Conservation (phyloP, 768 basidiomycete genomes). For the Calvatia gigantea region DNA sequence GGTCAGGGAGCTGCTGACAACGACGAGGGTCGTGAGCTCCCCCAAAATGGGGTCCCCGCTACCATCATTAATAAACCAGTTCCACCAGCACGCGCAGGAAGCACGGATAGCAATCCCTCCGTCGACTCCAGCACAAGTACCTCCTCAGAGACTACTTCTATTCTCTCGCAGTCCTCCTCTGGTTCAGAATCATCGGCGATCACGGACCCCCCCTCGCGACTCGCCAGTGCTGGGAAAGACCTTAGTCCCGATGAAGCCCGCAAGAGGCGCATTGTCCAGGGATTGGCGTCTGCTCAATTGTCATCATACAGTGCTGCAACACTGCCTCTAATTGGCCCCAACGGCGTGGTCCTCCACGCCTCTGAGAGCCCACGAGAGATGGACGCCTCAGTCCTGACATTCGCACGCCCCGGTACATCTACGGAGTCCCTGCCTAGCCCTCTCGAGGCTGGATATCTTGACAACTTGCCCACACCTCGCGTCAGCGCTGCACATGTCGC, state of each 20-base stretch:
- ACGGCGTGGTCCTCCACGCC: constrained; percentile 15
- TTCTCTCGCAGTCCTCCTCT: constrained; percentile 37
- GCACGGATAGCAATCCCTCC: constrained; percentile 25
- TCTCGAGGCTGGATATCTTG: constrained; percentile 18
- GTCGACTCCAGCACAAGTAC: constrained; percentile 32
- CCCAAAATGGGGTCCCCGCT: constrained; percentile 23
- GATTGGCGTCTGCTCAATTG: neutral
- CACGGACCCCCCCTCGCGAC: constrained; percentile 47
- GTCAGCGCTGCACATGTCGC: constrained; percentile 13
- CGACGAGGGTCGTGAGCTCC: constrained; percentile 19
- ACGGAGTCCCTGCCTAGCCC: constrained; percentile 61
- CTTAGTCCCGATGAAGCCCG: constrained; percentile 19
- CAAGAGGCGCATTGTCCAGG: constrained; percentile 10
- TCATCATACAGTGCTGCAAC: constrained; percentile 12
- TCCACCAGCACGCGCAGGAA: constrained; percentile 29
- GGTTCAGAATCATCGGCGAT: constrained; percentile 42
- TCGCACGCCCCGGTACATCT: constrained; percentile 73
- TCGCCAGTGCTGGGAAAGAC: constrained; percentile 31
- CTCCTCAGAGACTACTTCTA: constrained; percentile 43
- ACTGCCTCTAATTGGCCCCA: constrained; percentile 3
- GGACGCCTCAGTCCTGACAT: constrained; percentile 72
- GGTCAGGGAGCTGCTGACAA: constrained; percentile 14
- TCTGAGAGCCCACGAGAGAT: constrained; percentile 50
- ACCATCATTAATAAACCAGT: constrained; percentile 20
- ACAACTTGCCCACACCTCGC: constrained; percentile 34